Base-by-base conservation (phyloP, 2,329 filamentous ascomycete genomes). In the Aspergillus thermomutatus region DNA sequence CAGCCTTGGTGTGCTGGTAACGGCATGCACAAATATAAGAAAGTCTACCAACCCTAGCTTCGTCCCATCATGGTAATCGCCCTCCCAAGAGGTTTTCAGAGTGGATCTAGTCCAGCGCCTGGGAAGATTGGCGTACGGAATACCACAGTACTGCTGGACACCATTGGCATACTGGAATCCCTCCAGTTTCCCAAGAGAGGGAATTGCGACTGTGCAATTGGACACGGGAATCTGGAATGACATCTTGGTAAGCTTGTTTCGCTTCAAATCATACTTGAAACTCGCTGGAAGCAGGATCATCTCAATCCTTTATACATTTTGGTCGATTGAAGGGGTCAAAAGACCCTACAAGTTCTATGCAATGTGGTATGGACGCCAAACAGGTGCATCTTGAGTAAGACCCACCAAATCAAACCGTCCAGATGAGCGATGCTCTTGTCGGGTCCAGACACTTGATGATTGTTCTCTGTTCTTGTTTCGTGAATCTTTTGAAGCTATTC, bases 81-180 rank as follows among this genome's bases (percentile, higher is more conserved):
- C 41, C 7, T 54, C 49, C 64, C 64, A 68, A 3, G 51, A 41
- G 0, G 58, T 67, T 25, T 59, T 60, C 1, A 68, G 46, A 3
- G 45, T 47, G 4, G 66, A 65, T 26, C 66, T 50, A 9, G 66
- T 62, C 64, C 64, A 68, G 7, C 64, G 62, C 52, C 68, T 69
- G 3, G 56, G 8, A 4, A 68, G 56, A 43, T 40, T 21, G 1
- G 60, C 64, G 45, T 69, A 69, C 2, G 64, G 62, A 56, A 69
- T 68, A 1, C 65, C 64, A 26, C 64, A 66, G 21, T 63, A 68
- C 49, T 68, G 66, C 34, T 66, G 64, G 1, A 67, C 60, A 0
- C 63, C 64, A 49, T 64, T 65, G 27, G 53, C 50, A 53, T 62
- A 67, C 40, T 65, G 52, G 4, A 61, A 50, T 11, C 66, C 66